Percentiles rank a stretch among this genome's conserved stretches.
Conservation (phyloP, 2,329 filamentous ascomycete species). For the Knufia fluminis region DNA sequence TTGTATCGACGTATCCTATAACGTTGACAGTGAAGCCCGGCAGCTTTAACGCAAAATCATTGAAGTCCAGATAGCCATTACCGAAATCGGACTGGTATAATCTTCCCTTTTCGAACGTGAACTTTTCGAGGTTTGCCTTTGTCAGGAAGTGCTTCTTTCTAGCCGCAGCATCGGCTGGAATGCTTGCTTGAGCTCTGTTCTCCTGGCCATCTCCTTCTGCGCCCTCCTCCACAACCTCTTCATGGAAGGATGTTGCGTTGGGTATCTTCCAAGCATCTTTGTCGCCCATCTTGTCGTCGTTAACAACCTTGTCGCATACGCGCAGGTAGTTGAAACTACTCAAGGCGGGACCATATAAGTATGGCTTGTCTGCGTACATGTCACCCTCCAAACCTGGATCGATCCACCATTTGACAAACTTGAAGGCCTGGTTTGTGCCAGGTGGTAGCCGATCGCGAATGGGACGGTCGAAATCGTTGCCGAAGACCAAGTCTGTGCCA, state of each 20-base stretch:
- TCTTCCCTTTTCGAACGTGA: slow-evolving; percentile 53
- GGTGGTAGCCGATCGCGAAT: slow-evolving; percentile 79
- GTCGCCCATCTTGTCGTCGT: slow-evolving; percentile 12
- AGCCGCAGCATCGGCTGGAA: slow-evolving; percentile 44
- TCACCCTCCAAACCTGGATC: slow-evolving; percentile 88
- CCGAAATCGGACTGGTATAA: slow-evolving; percentile 66
- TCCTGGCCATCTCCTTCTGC: slow-evolving; percentile 49
- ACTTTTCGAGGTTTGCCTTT: slow-evolving; percentile 45
- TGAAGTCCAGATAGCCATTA: slow-evolving; percentile 88
- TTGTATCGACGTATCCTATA: slow-evolving; percentile 42
- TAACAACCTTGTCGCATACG: slow-evolving; percentile 33
- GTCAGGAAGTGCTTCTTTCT: slow-evolving; percentile 55
- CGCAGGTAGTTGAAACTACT: slow-evolving; percentile 70
- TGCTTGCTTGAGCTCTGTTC: slow-evolving; percentile 38
- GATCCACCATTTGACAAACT: slow-evolving; percentile 79
- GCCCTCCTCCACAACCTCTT: slow-evolving; percentile 55
- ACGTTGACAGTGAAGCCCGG: slow-evolving; percentile 31
- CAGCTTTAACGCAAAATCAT: slow-evolving; percentile 36
- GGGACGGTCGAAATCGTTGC: slow-evolving; percentile 89
- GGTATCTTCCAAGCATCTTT: slow-evolving; percentile 20
- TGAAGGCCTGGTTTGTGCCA: slow-evolving; percentile 75
- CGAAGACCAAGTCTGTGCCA: slow-evolving; percentile 72
- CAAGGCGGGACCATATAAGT: slow-evolving; percentile 73
- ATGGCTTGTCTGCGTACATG: slow-evolving; percentile 75
- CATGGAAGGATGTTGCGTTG: slow-evolving; percentile 34